These are phyloP conservation scores for Wickerhamiella galacta DNA, from an alignment of 805 yeast species.

Conservation along the genomic window DNA sequence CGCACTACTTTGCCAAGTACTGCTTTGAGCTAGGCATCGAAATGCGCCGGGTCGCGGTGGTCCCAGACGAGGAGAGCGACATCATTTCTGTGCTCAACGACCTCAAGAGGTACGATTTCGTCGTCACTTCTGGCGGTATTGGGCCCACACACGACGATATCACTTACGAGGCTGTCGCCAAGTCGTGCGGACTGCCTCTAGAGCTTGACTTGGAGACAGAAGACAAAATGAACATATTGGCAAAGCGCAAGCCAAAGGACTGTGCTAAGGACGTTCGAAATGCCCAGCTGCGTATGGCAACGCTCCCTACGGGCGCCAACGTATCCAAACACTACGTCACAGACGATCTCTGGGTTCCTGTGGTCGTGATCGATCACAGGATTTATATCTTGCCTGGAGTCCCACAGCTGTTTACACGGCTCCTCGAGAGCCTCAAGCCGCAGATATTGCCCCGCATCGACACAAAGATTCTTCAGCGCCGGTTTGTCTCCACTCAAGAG, in stretches of 20 bases:
- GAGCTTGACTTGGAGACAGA: slow-evolving; percentile 41
- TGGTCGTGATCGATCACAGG: slow-evolving; percentile 47
- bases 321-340: slow-evolving; percentile 25
- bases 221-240: slow-evolving; percentile 34
- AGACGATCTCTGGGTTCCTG: slow-evolving; percentile 67
- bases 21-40: slow-evolving; percentile 57
- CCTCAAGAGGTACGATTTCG: slow-evolving; percentile 44
- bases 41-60: slow-evolving; percentile 46
- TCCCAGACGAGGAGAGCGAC: slow-evolving; percentile 61
- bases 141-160: slow-evolving; percentile 90
- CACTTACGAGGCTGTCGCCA: slow-evolving; percentile 61
- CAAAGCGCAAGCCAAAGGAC: slow-evolving; percentile 14
- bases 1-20: slow-evolving; percentile 49
- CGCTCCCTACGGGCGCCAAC: slow-evolving; percentile 37
- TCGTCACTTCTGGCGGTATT: slow-evolving; percentile 57
- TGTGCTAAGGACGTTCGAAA: slow-evolving; percentile 26
- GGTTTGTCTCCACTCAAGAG: slow-evolving; percentile 44
- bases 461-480: slow-evolving; percentile 18
- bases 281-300: slow-evolving; percentile 69
- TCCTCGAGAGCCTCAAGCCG: slow-evolving; percentile 33
- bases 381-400: slow-evolving; percentile 72
- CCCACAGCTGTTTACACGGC: slow-evolving; percentile 48
- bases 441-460: slow-evolving; percentile 24
- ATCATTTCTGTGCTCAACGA: slow-evolving; percentile 36
- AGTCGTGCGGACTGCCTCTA: slow-evolving; percentile 37